Base-by-base conservation (phyloP, 1,284 basidiomycete species). In the Sporisorium sorghi region DNA sequence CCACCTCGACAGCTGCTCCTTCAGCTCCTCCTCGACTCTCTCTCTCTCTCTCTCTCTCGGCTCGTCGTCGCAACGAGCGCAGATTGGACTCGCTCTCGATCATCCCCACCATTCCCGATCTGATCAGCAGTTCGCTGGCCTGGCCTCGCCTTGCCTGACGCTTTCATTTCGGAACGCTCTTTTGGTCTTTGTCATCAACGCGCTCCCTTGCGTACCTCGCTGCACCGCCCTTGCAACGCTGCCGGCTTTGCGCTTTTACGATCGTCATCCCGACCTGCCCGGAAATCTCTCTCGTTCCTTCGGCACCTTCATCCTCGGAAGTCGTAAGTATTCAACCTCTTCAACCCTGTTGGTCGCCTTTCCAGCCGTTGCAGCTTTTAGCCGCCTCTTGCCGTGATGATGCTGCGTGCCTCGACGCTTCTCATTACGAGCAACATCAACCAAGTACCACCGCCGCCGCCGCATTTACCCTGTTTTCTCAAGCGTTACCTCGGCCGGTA, bases 321-420 rank as follows among this genome's bases (percentile, higher is more conserved):
- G 56, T 58, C 39, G 62, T 65, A 55, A 59, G 62, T 65, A 65
- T 5, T 39, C 62, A 56, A 56, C 58, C 56, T 33, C 19, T 58
- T 55, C 47, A 54, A 54, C 32, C 44, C 39, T 46, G 7, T 35
- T 24, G 7, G 24, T 49, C 42, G 19, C 43, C 21, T 21, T 11
- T 10, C 43, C n/a, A 30, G 24, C 32, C 15, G 19, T 30, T 33
- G 32, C 52, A 54, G 4, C 52, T 10, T 54, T 23, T 54, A 1
- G 30, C 40, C 40, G 40, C 30, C 40, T 32, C 33, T 28, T 26
- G 35, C 28, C 28, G 8, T 19, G n/a, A 40, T 40, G 37, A 40
- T 9, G n/a, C 37, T n/a, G n/a, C 37, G 3, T 6, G 12, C 10
- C 37, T 49, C 47, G 47, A 24, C 8, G 32, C 24, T 26, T 28